A percentile compares a stretch with the other conserved stretches of the same genome.
Conservation (phyloP, 139 green algal species). For the Coccomyxa sp. region DNA sequence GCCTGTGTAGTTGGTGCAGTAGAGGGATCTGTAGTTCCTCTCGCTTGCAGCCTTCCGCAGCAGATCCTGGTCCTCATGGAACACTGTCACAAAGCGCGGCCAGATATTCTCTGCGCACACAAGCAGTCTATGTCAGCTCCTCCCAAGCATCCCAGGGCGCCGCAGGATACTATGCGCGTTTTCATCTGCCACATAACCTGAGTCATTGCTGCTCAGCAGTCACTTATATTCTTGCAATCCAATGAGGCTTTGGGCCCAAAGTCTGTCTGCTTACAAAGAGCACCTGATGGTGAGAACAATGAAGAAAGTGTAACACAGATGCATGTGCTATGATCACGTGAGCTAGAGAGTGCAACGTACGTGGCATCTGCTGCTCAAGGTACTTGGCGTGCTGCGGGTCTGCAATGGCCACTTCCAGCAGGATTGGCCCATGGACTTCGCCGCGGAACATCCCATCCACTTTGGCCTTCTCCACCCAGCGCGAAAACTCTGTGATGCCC, state of each 20-base stretch:
- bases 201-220: no score
- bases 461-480: slow-evolving; percentile 40
- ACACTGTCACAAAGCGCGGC: slow-evolving; percentile 41
- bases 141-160: no score
- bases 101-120: slow-evolving; percentile 25
- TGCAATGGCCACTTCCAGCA: slow-evolving; percentile 48
- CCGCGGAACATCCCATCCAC: slow-evolving; percentile 40
- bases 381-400: slow-evolving; percentile 33
- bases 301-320: no score
- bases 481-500: slow-evolving; percentile 21
- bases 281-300: no score
- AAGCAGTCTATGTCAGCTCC: background rate
- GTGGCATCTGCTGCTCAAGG: slow-evolving; percentile 43
- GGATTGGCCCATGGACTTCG: slow-evolving; percentile 59
- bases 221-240: no score
- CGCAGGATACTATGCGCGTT: no score
- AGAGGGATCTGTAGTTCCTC: slow-evolving; percentile 11
- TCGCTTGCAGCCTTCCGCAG: slow-evolving; percentile 12
- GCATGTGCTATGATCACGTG: no score
- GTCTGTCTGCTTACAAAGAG: no score
- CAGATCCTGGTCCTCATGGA: slow-evolving; percentile 44
- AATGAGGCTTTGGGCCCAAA: no score
- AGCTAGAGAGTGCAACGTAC: no score
- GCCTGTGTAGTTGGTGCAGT: slow-evolving; percentile 24
- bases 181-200: no score